Evolutionary conservation across 768 basidiomycete species (phyloP).

Genomic region (Boletus rubroflammeus): DNA sequence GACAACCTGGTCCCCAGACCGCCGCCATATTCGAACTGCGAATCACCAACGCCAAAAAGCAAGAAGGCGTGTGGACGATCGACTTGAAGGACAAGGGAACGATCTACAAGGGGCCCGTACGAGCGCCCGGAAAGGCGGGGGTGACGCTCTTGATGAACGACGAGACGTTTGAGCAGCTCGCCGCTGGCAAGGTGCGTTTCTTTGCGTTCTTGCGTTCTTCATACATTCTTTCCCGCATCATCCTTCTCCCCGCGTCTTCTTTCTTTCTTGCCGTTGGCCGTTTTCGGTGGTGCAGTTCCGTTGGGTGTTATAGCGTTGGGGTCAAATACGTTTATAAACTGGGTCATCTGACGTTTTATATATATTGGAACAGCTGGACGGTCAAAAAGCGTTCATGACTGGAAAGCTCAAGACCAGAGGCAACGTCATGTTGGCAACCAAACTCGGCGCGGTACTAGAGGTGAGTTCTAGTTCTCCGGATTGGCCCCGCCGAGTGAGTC

Average conservation of each 20-base stretch:
- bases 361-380: conserved; percentile 58
- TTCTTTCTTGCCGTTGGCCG: too few relatives aligned
- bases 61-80: conserved; percentile 83
- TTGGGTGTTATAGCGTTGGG: not conserved
- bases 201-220: not conserved
- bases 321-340: not conserved
- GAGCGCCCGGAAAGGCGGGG: conserved; percentile 60
- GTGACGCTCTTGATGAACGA: conserved; percentile 79
- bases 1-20: conserved; percentile 41
- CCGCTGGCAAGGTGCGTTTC: conserved; percentile 60
- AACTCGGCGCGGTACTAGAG: conserved; percentile 81
- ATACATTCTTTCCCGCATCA: not conserved
- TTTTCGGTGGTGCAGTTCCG: not conserved
- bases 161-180: conserved; percentile 69
- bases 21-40: conserved; percentile 87
- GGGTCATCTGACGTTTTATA: not conserved
- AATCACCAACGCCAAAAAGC: conserved; percentile 67
- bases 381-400: conserved; percentile 95
- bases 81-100: conserved; percentile 84
- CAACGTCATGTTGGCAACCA: conserved; percentile 92
- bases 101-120: conserved; percentile 63
- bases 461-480: conserved; percentile 34
- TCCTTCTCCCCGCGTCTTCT: not conserved
- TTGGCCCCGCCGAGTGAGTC: not conserved
- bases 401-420: conserved; percentile 90